These are phyloP conservation scores for Hysterium pulicare DNA, from an alignment of 2,329 filamentous ascomycete species.

Conservation along the genomic window DNA sequence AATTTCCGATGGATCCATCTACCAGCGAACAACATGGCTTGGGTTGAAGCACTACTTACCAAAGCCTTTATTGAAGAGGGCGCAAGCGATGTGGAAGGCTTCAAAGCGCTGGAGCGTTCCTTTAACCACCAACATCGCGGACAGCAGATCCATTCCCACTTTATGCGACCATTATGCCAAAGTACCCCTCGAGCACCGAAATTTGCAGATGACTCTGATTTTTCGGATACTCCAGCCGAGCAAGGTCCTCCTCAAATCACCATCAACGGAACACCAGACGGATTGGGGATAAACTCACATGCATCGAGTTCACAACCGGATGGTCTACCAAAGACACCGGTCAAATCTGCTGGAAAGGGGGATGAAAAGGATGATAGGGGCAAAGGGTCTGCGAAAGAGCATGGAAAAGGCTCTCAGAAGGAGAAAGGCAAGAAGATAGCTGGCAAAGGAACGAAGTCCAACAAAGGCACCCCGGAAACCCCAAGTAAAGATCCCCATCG, in stretches of 20 bases:
- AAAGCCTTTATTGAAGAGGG: conserved; percentile 64
- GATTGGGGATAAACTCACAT: conserved; percentile 23
- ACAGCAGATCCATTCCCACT: conserved; percentile 56
- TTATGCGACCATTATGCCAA: conserved; percentile 60
- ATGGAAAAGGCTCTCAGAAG: conserved; percentile 20
- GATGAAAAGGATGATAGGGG: conserved; percentile 34
- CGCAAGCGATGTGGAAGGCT: conserved; percentile 59
- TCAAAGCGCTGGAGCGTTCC: conserved; percentile 60
- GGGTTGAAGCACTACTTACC: conserved; percentile 62
- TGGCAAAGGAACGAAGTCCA: conserved; percentile 20
- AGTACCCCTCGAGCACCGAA: conserved; percentile 39
- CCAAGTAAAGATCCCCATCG: conserved; percentile 2
- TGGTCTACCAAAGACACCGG: conserved; percentile 20
- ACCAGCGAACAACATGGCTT: conserved; percentile 53
- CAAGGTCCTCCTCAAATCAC: conserved; percentile 27
- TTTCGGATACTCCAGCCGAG: conserved; percentile 27
- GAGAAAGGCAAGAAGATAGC: conserved; percentile 28
- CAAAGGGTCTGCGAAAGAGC: conserved; percentile 16
- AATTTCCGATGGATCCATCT: conserved; percentile 46
- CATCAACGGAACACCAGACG: conserved; percentile 14
- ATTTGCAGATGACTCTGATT: conserved; percentile 29
- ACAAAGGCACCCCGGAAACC: conserved; percentile 13
- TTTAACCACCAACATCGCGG: conserved; percentile 62
- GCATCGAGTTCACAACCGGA: conserved; percentile 20
- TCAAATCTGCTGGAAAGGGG: conserved; percentile 27